phyloP scores from a whole-genome alignment of 2,329 filamentous ascomycete genomes.

The Alternaria triticimaculans region DNA sequence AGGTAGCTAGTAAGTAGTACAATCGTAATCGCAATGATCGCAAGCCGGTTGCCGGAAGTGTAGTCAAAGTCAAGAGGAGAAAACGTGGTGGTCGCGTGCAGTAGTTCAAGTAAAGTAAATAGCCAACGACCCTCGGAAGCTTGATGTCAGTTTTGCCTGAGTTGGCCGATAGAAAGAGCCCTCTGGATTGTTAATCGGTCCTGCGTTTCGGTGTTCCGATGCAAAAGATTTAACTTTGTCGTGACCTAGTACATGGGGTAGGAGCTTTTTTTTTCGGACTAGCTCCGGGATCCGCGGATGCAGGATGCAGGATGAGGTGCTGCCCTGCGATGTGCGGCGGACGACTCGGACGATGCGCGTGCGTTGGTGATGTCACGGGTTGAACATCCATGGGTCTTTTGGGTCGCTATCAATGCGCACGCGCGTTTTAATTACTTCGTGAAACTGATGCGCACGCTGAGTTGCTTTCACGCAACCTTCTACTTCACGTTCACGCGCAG shows the following conservation, averaged over 20 bases:
- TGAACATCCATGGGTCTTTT: no score
- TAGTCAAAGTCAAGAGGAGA: not conserved
- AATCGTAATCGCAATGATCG: not conserved
- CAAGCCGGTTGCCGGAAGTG: not conserved
- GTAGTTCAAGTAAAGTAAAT: not conserved
- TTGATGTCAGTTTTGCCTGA: not conserved
- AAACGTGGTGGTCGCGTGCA: not conserved
- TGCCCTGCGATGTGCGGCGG: not conserved
- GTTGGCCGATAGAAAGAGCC: not conserved
- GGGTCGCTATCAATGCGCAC: not conserved
- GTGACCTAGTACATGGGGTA: not conserved
- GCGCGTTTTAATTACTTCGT: not conserved
- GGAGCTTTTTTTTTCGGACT: not conserved
- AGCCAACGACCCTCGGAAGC: not conserved
- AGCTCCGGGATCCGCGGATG: constrained; percentile 15
- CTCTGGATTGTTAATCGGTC: not conserved
- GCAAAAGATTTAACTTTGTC: not conserved
- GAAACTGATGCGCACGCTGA: not conserved
- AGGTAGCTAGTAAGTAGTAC: no score
- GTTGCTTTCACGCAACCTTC: not conserved
- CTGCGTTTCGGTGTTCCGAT: constrained; percentile 1
- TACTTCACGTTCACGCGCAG: not conserved
- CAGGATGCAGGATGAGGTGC: not conserved
- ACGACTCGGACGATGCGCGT: not conserved
- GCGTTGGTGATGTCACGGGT: constrained; percentile 6